Base-by-base conservation (phyloP, 2,329 filamentous ascomycete genomes). In the Saccharata proteae region DNA sequence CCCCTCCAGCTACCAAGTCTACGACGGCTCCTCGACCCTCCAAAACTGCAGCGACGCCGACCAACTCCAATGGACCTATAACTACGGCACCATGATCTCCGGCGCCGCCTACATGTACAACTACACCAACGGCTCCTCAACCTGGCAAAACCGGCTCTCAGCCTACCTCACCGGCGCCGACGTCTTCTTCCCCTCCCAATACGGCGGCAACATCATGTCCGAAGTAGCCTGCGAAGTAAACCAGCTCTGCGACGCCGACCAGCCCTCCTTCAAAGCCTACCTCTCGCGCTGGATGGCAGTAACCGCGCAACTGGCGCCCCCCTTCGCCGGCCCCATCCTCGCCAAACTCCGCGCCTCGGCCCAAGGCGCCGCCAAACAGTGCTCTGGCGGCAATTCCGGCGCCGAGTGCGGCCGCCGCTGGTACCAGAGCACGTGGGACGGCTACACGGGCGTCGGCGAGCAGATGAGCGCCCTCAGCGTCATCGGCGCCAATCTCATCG, bases 241-340 rank as follows among this genome's bases (percentile, higher is more conserved):
- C 13, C 39, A 47, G 14, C 52, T 52, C 28, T 65, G 61, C 44
- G 47, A 65, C 43, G 44, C 49, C 16, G 61, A 65, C 37, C 59
- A 63, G 38, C 51, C 51, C 13, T 58, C 55, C 25, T 61, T 58
- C 46, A 58, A 59, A 46, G 59, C 59, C n/a, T 62, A 61, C 38
- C 48, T 64, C 6, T 45, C 57, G 3, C 58, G 61, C 36, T 64
- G 59, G 57, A 54, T 68, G 55, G 71, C 68, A 10, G 59, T 64
- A 3, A 63, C 70, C 4, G 64, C 63, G 1, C 67, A 75, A 41
- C 56, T 75, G 36, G 72, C 69, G 0, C 72, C 73, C 0, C 74
- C 65, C 42, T 69, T 68, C 3, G 53, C 56, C 38, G 51, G 64
- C 20, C 45, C 47, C 6, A 58, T 78, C 32, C 59, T 68, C 44